Evolutionary conservation across 345 rosid genomes (phyloP).

Genomic region (Gossypium herbaceum): DNA sequence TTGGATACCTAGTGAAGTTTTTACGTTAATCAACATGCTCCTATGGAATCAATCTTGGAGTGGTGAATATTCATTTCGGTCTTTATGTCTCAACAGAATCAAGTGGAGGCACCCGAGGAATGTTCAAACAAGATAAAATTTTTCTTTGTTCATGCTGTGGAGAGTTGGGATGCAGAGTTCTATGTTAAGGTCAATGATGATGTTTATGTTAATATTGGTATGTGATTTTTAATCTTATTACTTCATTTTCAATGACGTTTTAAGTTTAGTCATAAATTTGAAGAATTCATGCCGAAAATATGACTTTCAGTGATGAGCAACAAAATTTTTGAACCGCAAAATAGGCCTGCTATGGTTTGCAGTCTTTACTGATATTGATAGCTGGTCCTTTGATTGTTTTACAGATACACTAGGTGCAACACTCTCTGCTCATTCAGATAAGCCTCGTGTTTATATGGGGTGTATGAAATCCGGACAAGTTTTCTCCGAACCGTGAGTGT

Average conservation of each 20-base stretch:
- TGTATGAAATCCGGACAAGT: constrained; percentile 57
- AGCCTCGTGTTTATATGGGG: constrained; percentile 44
- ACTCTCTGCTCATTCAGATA: constrained; percentile 35
- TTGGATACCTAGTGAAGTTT: neutral
- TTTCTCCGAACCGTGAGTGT: constrained; percentile 41
- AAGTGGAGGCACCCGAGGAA: constrained; percentile 55
- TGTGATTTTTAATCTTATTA: constrained; percentile 22
- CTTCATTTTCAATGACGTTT: neutral
- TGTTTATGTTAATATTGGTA: constrained; percentile 73
- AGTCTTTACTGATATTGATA: neutral
- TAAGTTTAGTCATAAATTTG: neutral
- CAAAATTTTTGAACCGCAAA: neutral
- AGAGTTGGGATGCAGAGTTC: constrained; percentile 72
- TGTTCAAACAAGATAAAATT: constrained; percentile 44
- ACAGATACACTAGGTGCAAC: constrained; percentile 44
- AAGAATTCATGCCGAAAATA: neutral
- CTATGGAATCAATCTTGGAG: neutral
- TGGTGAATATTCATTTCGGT: neutral
- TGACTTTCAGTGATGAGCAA: neutral
- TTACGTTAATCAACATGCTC: constrained; percentile 5
- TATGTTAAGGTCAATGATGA: constrained; percentile 74
- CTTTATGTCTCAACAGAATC: constrained; percentile 42
- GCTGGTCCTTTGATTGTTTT: constrained; percentile 11
- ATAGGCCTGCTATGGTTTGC: neutral
- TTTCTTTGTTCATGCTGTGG: constrained; percentile 44